Evolutionary conservation across 768 basidiomycete genomes (phyloP).

Genomic region (Boletellus ananiceps): DNA sequence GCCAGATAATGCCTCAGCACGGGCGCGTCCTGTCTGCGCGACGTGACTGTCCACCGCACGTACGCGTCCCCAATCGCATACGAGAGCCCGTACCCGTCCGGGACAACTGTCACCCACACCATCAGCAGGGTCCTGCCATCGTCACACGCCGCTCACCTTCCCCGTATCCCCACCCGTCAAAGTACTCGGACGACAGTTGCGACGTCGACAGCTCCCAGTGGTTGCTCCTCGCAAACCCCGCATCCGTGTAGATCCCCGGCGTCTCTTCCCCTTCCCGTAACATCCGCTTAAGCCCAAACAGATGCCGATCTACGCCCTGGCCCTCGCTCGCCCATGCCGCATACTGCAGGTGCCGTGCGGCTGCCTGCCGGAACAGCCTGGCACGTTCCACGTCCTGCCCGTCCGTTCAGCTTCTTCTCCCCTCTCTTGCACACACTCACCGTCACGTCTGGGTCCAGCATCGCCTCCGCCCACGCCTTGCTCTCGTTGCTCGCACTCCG

Average conservation of each 20-base stretch:
- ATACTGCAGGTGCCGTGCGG: constrained; percentile 81
- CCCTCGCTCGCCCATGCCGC: constrained; percentile 90
- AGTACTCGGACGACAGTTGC: constrained; percentile 72
- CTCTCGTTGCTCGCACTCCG: constrained; percentile 78
- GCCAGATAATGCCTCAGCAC: constrained; percentile 66
- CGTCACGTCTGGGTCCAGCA: constrained; percentile 55
- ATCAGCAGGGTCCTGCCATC: constrained; percentile 7
- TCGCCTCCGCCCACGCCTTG: constrained; percentile 84
- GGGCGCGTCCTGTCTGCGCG: constrained; percentile 49
- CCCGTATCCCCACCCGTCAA: constrained; percentile 97
- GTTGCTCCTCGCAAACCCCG: constrained; percentile 58
- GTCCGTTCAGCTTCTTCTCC: background rate
- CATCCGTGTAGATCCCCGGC: constrained; percentile 73
- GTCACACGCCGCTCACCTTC: constrained; percentile 52
- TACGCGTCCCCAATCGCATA: constrained; percentile 85
- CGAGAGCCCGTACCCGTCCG: constrained; percentile 86
- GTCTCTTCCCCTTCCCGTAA: constrained; percentile 65
- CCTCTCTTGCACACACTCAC: constrained; percentile 32
- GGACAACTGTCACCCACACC: constrained; percentile 54
- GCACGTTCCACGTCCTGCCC: constrained; percentile 53
- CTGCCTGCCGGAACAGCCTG: constrained; percentile 69
- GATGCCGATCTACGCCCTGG: constrained; percentile 90
- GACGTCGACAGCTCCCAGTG: constrained; percentile 96
- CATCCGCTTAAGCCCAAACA: constrained; percentile 89
- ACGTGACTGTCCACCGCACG: constrained; percentile 90